Conservation (phyloP, 306 rosid genomes). For the Psophocarpus tetragonolobus region DNA sequence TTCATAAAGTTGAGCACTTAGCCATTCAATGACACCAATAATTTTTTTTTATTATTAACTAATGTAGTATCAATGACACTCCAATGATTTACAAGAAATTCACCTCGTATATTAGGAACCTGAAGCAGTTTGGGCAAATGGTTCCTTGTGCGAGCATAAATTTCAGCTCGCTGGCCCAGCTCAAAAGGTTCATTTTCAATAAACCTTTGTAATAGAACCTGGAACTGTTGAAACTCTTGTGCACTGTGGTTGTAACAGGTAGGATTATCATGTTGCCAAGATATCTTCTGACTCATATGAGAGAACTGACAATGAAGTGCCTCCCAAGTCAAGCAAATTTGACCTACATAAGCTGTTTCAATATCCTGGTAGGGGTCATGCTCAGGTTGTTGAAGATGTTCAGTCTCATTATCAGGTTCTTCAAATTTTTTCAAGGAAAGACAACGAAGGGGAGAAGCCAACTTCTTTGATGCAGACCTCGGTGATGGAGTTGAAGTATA, state of each 20-base stretch:
- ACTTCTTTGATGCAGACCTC: slow-evolving; percentile 80
- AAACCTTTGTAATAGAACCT: slow-evolving; percentile 85
- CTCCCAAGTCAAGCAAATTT: slow-evolving; percentile 93
- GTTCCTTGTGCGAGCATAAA: slow-evolving; percentile 71
- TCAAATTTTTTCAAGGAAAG: slow-evolving; percentile 87
- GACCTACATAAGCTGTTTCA: slow-evolving; percentile 92
- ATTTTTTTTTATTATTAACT: background rate
- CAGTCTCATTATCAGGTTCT: slow-evolving; percentile 73
- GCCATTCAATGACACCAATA: slow-evolving; percentile 1
- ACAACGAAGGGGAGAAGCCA: slow-evolving; percentile 80
- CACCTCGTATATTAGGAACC: slow-evolving; percentile 84
- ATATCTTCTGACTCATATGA: slow-evolving; percentile 73
- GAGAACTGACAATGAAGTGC: slow-evolving; percentile 95
- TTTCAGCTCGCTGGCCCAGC: slow-evolving; percentile 69
- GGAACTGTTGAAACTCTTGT: slow-evolving; percentile 91
- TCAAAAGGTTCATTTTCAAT: slow-evolving; percentile 97
- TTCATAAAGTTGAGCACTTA: slow-evolving; percentile 25
- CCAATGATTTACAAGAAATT: background rate
- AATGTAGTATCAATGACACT: background rate
- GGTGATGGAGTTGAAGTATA: slow-evolving; percentile 68
- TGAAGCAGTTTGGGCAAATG: slow-evolving; percentile 75
- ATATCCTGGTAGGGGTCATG: slow-evolving; percentile 65
- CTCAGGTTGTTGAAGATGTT: slow-evolving; percentile 70
- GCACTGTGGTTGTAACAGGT: slow-evolving; percentile 76
- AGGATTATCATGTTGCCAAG: slow-evolving; percentile 78